Conservation (phyloP, 148 eudicot genomes). For the Rhododendron mucronatum region DNA sequence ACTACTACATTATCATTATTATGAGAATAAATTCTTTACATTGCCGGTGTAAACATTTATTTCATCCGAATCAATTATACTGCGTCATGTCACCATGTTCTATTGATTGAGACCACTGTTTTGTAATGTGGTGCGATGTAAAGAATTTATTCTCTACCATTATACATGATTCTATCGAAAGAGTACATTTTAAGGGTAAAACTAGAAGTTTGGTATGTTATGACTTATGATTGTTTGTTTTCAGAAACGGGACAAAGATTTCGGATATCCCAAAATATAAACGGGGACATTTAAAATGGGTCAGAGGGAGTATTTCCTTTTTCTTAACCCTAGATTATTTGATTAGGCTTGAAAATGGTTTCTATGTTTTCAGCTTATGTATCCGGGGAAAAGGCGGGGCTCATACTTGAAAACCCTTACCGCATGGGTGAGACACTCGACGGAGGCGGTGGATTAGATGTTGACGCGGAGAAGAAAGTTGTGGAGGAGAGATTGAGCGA, state of each 20-base stretch:
- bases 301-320: not conserved
- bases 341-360: not conserved
- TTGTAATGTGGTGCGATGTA: no score
- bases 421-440: constrained; percentile 33
- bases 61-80: no score
- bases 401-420: constrained; percentile 35
- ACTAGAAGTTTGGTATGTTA: not conserved
- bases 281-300: not conserved
- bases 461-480: constrained; percentile 39
- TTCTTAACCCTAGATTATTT: not conserved
- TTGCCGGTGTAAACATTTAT: no score
- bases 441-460: constrained; percentile 34
- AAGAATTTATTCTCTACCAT: no score
- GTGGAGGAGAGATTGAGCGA: constrained; percentile 31
- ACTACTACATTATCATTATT: no score
- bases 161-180: no score
- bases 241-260: not conserved
- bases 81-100: no score
- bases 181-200: no score
- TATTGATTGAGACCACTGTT: no score
- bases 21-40: no score
- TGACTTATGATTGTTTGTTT: no score
- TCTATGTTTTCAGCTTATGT: constrained; percentile 38
- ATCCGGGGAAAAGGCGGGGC: constrained; percentile 42
- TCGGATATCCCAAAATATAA: not conserved